Evolutionary conservation across 2,329 filamentous ascomycete genomes (phyloP), one percentile per base, ranked within the genome.

Genomic region (Ophiostoma sp.): DNA sequence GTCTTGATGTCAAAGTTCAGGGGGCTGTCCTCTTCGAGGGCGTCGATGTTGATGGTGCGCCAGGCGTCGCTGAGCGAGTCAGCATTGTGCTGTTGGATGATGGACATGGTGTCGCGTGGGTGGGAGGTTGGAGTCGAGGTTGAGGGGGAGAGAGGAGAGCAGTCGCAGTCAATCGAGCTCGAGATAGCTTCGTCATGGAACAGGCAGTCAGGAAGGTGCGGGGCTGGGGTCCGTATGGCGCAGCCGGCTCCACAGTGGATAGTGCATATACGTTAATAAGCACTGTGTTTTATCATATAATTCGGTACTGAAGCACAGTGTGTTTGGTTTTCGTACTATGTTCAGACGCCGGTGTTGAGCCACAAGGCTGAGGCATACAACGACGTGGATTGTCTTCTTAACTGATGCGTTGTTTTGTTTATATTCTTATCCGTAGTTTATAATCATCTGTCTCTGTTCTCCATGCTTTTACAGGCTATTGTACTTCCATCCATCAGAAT

Each of bases 41-140:
- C 89, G 78, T 97, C 93, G 78, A 97, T 90, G 84, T 97, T 92
- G 84, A 97, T 95, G 73, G 92, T 97, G 79, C 93, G 91, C 87
- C 87, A 89, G 76, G 85, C 84, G 73, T 89, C 87, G 78, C 81
- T 81, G 68, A 89, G 82, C 73, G 86, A 82, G 68, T 84, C 83
- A 69, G 81, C 79, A 66, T 83, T 85, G 79, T 87, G 84, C 77
- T 89, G 85, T 76, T 88, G 87, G 73, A 88, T 88, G 75, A 89
- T 87, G 67, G 87, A 89, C 87, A 89, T 66, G 27, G 38, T 52
- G 5, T 40, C 7, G 49, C 47, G 3, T n/a, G 64, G 40, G 66
- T n/a, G 14, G 42, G 18, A 14, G 9, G 8, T 18, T 38, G 7
- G 40, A 42, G 60, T 38, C 38, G 58, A 6, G 27, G 9, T 12